Evolutionary conservation across 2,329 filamentous ascomycete genomes (phyloP).

Genomic region (Ceratocystis eucalypticola): DNA sequence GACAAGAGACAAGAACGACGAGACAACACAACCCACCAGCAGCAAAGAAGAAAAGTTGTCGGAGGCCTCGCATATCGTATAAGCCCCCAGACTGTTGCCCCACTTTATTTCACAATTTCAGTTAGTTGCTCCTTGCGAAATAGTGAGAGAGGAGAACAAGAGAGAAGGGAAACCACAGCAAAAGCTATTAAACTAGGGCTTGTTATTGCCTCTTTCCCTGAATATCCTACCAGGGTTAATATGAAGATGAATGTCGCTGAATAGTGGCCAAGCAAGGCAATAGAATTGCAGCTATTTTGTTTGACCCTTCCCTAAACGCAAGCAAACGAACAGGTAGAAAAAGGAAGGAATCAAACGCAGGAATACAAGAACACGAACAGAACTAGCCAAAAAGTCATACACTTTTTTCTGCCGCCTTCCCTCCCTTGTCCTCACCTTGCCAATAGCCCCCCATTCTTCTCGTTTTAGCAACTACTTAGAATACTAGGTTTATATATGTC

Average conservation of each 20-base stretch:
- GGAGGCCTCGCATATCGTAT: slow-evolving; percentile 5
- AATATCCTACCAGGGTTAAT: neutral
- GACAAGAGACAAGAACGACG: neutral
- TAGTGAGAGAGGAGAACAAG: too few relatives aligned
- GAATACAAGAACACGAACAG: neutral
- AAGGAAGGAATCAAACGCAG: neutral
- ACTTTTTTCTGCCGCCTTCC: neutral
- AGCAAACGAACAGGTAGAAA: neutral
- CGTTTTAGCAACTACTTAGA: slow-evolving; percentile 3
- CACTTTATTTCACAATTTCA: neutral
- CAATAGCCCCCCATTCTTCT: neutral
- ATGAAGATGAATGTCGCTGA: neutral
- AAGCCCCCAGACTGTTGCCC: neutral
- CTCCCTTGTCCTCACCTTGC: neutral
- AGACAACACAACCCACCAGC: neutral
- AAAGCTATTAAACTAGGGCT: neutral
- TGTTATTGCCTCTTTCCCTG: neutral
- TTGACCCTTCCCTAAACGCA: neutral
- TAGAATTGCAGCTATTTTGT: neutral
- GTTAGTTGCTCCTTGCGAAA: too few relatives aligned
- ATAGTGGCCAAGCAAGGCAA: neutral
- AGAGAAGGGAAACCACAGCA: neutral
- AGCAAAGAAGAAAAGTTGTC: neutral
- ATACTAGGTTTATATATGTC: neutral
- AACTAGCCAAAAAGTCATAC: neutral